phyloP scores from a whole-genome alignment of 495 filamentous ascomycete species.

The Trichoderma reesei region DNA sequence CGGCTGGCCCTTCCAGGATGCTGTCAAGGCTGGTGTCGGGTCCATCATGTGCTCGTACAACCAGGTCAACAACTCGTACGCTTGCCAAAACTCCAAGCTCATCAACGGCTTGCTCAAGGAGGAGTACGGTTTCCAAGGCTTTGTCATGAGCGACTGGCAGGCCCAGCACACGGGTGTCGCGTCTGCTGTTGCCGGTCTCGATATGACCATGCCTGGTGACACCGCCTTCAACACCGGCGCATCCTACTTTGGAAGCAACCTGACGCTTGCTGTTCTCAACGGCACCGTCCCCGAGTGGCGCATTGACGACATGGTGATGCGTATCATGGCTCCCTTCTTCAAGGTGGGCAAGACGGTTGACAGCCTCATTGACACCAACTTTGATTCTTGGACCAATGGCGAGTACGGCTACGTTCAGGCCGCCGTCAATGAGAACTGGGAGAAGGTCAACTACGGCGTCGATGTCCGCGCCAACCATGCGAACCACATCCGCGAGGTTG shows the following conservation, averaged over 20 bases:
- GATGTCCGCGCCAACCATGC: conserved; percentile 74
- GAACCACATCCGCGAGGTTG: conserved; percentile 60
- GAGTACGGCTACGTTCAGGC: conserved; percentile 63
- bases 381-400: conserved; percentile 74
- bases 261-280: conserved; percentile 77
- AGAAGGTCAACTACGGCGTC: conserved; percentile 72
- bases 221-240: conserved; percentile 57
- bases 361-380: conserved; percentile 60
- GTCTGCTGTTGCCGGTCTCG: conserved; percentile 71
- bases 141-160: conserved; percentile 83
- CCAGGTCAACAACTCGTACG: conserved; percentile 79
- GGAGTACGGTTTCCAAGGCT: conserved; percentile 91
- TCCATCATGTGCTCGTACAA: conserved; percentile 94
- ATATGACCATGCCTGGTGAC: conserved; percentile 96
- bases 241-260: conserved; percentile 79
- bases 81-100: conserved; percentile 72
- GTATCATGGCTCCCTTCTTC: conserved; percentile 91
- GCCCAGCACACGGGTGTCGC: conserved; percentile 79
- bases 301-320: conserved; percentile 82
- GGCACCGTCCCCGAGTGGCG: conserved; percentile 86
- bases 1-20: conserved; percentile 53
- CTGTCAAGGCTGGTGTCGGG: conserved; percentile 54
- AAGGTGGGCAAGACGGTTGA: conserved; percentile 65
- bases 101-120: conserved; percentile 79
- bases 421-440: conserved; percentile 47